Evolutionary conservation across 345 rosid genomes (phyloP).

Genomic region (Aurinia saxatilis): DNA sequence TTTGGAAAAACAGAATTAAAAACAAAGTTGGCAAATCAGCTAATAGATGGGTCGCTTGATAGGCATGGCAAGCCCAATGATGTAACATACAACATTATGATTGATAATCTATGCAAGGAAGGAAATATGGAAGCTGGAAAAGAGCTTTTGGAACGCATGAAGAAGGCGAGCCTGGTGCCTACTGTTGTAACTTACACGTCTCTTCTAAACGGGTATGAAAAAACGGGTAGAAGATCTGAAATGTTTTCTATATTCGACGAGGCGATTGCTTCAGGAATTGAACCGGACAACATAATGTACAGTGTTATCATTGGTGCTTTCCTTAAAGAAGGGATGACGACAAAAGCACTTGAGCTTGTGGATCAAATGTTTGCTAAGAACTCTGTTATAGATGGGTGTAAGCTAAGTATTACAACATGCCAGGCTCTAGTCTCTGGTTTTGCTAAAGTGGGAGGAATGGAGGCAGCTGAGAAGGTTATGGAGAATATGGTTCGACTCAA

Average conservation of each 20-base stretch:
- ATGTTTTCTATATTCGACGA: conserved; percentile 51
- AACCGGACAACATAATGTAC: conserved; percentile 59
- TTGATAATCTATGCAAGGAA: conserved; percentile 54
- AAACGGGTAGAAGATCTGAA: conserved; percentile 36
- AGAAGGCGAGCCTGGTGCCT: conserved; percentile 42
- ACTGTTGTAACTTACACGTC: conserved; percentile 49
- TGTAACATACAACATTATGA: conserved; percentile 63
- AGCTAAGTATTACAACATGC: conserved; percentile 47
- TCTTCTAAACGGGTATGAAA: conserved; percentile 50
- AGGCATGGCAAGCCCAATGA: conserved; percentile 41
- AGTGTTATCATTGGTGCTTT: conserved; percentile 41
- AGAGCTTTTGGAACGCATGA: conserved; percentile 49
- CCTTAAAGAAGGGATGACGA: conserved; percentile 46
- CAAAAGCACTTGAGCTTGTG: conserved; percentile 36
- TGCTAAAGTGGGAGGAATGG: conserved; percentile 36
- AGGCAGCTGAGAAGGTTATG: conserved; percentile 43
- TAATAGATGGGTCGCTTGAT: conserved; percentile 40
- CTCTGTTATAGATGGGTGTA: conserved; percentile 33
- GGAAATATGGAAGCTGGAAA: conserved; percentile 55
- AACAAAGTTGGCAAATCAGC: conserved; percentile 27
- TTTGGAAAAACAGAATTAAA: conserved; percentile 33
- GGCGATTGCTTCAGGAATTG: conserved; percentile 47
- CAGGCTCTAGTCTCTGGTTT: conserved; percentile 36
- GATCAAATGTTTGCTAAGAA: conserved; percentile 46
- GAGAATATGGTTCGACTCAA: conserved; percentile 43